Conservation (phyloP, 192 early-diverging fungal species). For the Rhizophagus prolifer region DNA sequence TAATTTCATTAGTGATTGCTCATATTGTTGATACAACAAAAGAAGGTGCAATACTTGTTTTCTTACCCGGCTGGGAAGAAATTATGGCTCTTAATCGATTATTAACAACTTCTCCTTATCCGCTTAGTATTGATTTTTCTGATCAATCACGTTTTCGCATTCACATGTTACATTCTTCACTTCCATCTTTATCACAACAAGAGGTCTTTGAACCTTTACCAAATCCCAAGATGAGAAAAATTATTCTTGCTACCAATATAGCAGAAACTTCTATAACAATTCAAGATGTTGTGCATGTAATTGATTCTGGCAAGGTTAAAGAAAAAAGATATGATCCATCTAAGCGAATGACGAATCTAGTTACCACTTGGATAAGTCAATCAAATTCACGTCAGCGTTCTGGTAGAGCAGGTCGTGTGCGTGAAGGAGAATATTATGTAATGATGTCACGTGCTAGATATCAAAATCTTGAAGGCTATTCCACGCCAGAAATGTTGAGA, state of each 20-base stretch:
- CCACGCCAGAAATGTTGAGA: constrained; percentile 57
- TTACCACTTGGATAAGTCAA: constrained; percentile 51
- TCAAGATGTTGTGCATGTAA: constrained; percentile 67
- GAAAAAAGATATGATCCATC: constrained; percentile 51
- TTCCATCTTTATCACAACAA: constrained; percentile 60
- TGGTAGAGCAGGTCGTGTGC: constrained; percentile 62
- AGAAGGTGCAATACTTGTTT: constrained; percentile 71
- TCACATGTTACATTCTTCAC: constrained; percentile 59
- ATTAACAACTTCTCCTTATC: constrained; percentile 42
- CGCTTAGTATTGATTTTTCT: constrained; percentile 47
- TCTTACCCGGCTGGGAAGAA: constrained; percentile 68
- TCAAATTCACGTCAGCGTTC: constrained; percentile 58
- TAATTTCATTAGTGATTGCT: constrained; percentile 44
- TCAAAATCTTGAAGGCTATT: constrained; percentile 47
- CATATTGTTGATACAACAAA: constrained; percentile 42
- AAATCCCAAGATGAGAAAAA: constrained; percentile 53
- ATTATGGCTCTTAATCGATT: constrained; percentile 53
- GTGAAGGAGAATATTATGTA: constrained; percentile 51
- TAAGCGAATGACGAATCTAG: constrained; percentile 42
- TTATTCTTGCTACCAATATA: constrained; percentile 71
- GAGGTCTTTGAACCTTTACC: constrained; percentile 57
- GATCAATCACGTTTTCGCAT: constrained; percentile 49
- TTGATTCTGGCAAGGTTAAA: constrained; percentile 70
- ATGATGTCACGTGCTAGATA: constrained; percentile 50
- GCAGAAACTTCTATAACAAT: constrained; percentile 78